A percentile compares a stretch with the other conserved stretches of the same genome.
Evolutionary conservation across 208 protist species (phyloP).

Genomic region (Acanthamoeba triangularis): DNA sequence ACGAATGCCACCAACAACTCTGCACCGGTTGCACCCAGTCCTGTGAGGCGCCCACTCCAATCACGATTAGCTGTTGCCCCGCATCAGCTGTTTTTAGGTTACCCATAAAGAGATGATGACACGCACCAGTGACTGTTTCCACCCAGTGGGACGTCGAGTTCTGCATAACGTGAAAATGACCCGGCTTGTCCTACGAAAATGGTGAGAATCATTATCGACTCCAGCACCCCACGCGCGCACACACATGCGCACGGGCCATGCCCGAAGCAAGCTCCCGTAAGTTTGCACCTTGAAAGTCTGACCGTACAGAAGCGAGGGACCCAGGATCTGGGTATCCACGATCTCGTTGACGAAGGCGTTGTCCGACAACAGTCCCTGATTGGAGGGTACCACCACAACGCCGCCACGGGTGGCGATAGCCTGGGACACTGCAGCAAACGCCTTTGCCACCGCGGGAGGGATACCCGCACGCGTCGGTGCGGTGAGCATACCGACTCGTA

Average conservation of each 20-base stretch:
- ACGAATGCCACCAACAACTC: slow-evolving; percentile 30
- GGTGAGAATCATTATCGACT: neutral
- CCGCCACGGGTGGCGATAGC: neutral
- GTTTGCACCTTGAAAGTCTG: neutral
- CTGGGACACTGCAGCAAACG: neutral
- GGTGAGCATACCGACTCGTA: neutral
- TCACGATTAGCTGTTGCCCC: no score
- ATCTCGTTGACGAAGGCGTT: slow-evolving; percentile 30
- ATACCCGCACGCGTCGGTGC: neutral
- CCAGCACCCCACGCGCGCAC: no score
- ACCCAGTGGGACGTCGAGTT: slow-evolving; percentile 27
- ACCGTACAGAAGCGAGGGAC: slow-evolving; percentile 12
- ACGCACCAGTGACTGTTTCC: neutral
- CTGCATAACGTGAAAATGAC: slow-evolving; percentile 38
- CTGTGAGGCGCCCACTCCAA: neutral
- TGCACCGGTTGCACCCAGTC: slow-evolving; percentile 7
- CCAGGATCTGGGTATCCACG: slow-evolving; percentile 27
- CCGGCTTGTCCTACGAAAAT: neutral
- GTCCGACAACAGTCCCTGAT: neutral
- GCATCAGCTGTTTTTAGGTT: no score
- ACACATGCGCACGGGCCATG: no score
- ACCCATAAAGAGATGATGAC: no score
- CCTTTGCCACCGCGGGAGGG: neutral
- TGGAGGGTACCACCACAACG: slow-evolving; percentile 31
- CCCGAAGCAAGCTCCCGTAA: no score